A percentile compares a stretch with the other conserved stretches of the same genome.
Evolutionary conservation across 2,329 filamentous ascomycete species (phyloP).

Genomic region (Fusarium pseudograminearum): DNA sequence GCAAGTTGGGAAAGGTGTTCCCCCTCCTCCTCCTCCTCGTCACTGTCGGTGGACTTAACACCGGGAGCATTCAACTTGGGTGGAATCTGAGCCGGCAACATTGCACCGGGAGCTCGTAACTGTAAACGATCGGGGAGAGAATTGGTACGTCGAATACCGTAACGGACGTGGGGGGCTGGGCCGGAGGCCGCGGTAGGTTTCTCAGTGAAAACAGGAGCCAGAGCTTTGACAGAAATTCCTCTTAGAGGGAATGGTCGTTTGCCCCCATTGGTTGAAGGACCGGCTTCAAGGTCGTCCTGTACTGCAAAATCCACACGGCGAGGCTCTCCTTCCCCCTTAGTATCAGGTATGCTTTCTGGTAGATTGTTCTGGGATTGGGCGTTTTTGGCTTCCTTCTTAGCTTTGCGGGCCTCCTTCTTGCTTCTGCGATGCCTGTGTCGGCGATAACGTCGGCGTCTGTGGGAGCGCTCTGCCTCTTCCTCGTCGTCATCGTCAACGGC

Average conservation of each 20-base stretch:
- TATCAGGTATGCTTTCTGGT: constrained; percentile 35
- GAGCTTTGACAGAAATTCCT: constrained; percentile 72
- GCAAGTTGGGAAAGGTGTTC: constrained; percentile 66
- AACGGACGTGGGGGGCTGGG: constrained; percentile 67
- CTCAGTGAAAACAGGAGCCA: constrained; percentile 77
- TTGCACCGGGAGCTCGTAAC: constrained; percentile 61
- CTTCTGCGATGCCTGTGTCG: constrained; percentile 56
- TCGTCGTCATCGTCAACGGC: constrained; percentile 60
- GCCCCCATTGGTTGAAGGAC: constrained; percentile 25
- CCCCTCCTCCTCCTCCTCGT: constrained; percentile 56
- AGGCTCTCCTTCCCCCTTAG: constrained; percentile 55
- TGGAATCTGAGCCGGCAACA: constrained; percentile 63
- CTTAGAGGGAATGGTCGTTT: constrained; percentile 68
- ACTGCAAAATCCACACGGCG: constrained; percentile 71
- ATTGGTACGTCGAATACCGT: constrained; percentile 78
- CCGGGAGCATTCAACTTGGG: constrained; percentile 51
- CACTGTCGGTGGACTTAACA: constrained; percentile 41
- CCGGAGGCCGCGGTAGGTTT: constrained; percentile 55
- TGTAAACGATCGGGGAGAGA: constrained; percentile 77
- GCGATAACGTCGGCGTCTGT: constrained; percentile 53
- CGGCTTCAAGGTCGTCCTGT: constrained; percentile 42
- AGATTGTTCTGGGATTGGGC: constrained; percentile 51
- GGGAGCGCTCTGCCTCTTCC: constrained; percentile 53
- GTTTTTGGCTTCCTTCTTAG: constrained; percentile 43
- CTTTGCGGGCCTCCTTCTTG: constrained; percentile 58